These are phyloP conservation scores for Suillus subluteus DNA, from an alignment of 768 basidiomycete genomes.

Conservation along the genomic window DNA sequence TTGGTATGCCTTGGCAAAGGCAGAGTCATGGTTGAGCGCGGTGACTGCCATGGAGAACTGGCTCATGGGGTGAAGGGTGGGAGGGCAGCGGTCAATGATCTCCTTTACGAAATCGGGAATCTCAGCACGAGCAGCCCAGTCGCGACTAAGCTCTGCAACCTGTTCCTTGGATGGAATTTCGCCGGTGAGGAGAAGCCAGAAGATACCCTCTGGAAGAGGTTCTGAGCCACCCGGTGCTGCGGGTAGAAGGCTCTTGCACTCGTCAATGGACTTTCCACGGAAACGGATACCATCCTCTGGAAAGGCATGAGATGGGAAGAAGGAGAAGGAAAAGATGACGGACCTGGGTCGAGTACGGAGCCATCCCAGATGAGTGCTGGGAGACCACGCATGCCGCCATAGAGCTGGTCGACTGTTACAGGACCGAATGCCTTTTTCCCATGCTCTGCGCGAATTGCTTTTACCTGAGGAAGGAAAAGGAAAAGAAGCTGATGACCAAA, in stretches of 20 bases:
- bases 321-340: conserved; percentile 24
- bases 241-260: conserved; percentile 84
- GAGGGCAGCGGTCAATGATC: conserved; percentile 89
- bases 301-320: conserved; percentile 1
- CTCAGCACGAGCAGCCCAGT: conserved; percentile 92
- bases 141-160: conserved; percentile 81
- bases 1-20: conserved; percentile 94
- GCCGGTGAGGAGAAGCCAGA: conserved; percentile 95
- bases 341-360: conserved; percentile 93
- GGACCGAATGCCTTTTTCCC: conserved; percentile 94
- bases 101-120: conserved; percentile 97
- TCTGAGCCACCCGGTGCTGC: conserved; percentile 88
- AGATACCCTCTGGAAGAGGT: conserved; percentile 91
- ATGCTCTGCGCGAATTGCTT: conserved; percentile 80
- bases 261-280: conserved; percentile 94
- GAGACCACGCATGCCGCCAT: conserved; percentile 88
- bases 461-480: conserved; percentile 56
- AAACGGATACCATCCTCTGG: conserved; percentile 97
- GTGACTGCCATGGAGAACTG: conserved; percentile 97
- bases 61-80: conserved; percentile 97
- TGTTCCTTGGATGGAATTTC: conserved; percentile 93
- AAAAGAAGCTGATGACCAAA: background rate
- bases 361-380: conserved; percentile 98
- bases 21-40: conserved; percentile 93
- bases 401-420: conserved; percentile 88